These are phyloP conservation scores for Paramecium caudatum DNA, from an alignment of 73 alveolate species.

Conservation along the genomic window DNA sequence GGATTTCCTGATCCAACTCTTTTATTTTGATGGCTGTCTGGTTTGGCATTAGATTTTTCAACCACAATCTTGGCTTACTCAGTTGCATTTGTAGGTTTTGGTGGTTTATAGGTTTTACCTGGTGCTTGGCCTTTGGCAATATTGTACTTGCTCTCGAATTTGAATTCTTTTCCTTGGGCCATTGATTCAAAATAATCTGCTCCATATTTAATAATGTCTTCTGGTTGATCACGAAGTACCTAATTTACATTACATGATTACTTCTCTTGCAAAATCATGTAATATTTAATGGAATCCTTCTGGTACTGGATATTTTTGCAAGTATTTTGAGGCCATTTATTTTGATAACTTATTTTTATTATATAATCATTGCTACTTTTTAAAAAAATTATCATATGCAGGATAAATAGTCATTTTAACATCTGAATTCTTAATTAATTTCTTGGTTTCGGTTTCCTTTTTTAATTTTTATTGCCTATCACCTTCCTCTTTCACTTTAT, in stretches of 20 bases:
- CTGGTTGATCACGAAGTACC: slow-evolving; percentile 90
- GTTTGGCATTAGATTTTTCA: slow-evolving; percentile 19
- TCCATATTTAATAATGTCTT: slow-evolving; percentile 89
- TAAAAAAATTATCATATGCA: slow-evolving; percentile 64
- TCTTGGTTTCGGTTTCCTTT: slow-evolving; percentile 52
- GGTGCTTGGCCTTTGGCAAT: slow-evolving; percentile 36
- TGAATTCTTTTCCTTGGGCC: slow-evolving; percentile 78
- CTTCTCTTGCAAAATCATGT: slow-evolving; percentile 95
- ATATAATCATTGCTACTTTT: neutral
- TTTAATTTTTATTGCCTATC: slow-evolving; percentile 47
- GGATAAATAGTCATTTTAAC: slow-evolving; percentile 66
- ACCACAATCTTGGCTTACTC: slow-evolving; percentile 6
- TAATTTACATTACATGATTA: neutral
- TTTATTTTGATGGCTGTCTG: neutral
- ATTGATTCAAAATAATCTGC: slow-evolving; percentile 86
- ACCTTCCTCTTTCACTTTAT: slow-evolving; percentile 35
- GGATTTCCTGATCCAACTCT: slow-evolving; percentile 8
- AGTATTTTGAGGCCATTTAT: slow-evolving; percentile 96
- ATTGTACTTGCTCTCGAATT: slow-evolving; percentile 44
- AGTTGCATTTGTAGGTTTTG: slow-evolving; percentile 1
- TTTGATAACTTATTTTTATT: slow-evolving; percentile 17
- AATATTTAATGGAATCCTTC: slow-evolving; percentile 92
- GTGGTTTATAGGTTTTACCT: neutral
- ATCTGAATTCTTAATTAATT: slow-evolving; percentile 55
- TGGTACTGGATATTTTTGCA: slow-evolving; percentile 92